Conservation (phyloP, 306 rosid species). For the Begonia fuchsioides region DNA sequence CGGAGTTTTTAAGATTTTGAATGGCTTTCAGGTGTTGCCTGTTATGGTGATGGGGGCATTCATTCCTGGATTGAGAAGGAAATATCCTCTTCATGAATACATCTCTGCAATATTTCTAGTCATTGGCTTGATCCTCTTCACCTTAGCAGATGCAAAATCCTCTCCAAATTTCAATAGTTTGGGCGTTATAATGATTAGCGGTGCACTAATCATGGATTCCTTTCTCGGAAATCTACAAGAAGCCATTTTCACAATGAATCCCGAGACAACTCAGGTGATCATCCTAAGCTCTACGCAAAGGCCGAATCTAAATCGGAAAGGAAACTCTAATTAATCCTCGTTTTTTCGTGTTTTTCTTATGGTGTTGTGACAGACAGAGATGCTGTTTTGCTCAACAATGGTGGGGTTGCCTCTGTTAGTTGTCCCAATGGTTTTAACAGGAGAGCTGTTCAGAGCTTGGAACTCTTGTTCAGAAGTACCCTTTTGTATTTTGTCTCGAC, state of each 20-base stretch:
- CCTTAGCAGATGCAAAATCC: conserved; percentile 84
- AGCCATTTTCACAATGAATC: conserved; percentile 93
- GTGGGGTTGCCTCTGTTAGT: conserved; percentile 44
- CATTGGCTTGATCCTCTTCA: conserved; percentile 46
- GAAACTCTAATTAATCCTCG: no score
- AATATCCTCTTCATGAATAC: conserved; percentile 40
- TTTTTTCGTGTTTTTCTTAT: neutral
- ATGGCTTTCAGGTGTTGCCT: conserved; percentile 36
- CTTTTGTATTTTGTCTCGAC: no score
- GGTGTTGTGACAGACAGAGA: conserved; percentile 30
- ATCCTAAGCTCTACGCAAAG: neutral
- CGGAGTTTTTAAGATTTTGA: neutral
- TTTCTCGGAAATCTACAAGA: conserved; percentile 93
- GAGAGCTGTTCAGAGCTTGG: conserved; percentile 51
- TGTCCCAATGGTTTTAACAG: conserved; percentile 46
- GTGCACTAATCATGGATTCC: conserved; percentile 89
- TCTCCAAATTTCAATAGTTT: conserved; percentile 85
- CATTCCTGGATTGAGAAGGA: conserved; percentile 54
- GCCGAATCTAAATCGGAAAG: no score
- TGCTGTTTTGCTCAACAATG: conserved; percentile 54
- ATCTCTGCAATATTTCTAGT: conserved; percentile 38
- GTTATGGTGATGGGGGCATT: conserved; percentile 60
- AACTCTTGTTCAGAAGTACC: conserved; percentile 39
- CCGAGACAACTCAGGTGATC: conserved; percentile 83
- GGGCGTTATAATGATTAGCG: conserved; percentile 79